These are phyloP conservation scores for Conoideocrella luteorostrata DNA, from an alignment of 2,329 filamentous ascomycete species.

Conservation along the genomic window DNA sequence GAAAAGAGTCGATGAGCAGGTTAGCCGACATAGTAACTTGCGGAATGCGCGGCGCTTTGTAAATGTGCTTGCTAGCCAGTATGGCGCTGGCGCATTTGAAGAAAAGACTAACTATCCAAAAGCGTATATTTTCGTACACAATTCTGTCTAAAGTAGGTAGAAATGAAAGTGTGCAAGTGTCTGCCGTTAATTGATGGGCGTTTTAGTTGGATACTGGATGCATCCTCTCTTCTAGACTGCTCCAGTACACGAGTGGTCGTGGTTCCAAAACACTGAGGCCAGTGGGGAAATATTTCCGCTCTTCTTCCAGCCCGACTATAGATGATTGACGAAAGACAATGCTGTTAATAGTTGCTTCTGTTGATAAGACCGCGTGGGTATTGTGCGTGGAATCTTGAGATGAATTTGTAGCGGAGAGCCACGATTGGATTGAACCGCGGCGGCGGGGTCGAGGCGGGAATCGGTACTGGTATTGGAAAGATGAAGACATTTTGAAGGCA, in stretches of 20 bases:
- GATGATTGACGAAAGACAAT: conserved; percentile 53
- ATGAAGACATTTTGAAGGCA: not conserved
- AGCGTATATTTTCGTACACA: too few species aligned
- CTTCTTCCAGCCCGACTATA: conserved; percentile 51
- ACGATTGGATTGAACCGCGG: not conserved
- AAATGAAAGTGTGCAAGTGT: too few species aligned
- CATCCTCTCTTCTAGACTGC: conserved; percentile 56
- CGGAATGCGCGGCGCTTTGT: not conserved
- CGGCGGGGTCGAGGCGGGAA: not conserved
- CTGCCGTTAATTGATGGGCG: too few species aligned
- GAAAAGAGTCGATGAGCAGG: too few species aligned
- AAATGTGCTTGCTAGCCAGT: too few species aligned
- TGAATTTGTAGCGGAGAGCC: not conserved
- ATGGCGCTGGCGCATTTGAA: too few species aligned
- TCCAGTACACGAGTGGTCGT: conserved; percentile 57
- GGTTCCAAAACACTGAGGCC: conserved; percentile 55
- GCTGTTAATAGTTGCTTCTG: conserved; percentile 48
- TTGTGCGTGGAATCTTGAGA: not conserved
- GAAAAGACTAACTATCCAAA: too few species aligned
- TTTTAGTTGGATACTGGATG: conserved; percentile 20
- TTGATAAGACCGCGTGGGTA: conserved; percentile 34
- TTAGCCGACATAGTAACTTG: too few species aligned
- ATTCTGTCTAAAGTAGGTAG: too few species aligned
- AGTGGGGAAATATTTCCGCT: conserved; percentile 44
- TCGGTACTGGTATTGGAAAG: not conserved